Percentiles rank a stretch among this genome's conserved stretches.
Evolutionary conservation across 306 rosid genomes (phyloP).

Genomic region (Vachellia pachyceras): DNA sequence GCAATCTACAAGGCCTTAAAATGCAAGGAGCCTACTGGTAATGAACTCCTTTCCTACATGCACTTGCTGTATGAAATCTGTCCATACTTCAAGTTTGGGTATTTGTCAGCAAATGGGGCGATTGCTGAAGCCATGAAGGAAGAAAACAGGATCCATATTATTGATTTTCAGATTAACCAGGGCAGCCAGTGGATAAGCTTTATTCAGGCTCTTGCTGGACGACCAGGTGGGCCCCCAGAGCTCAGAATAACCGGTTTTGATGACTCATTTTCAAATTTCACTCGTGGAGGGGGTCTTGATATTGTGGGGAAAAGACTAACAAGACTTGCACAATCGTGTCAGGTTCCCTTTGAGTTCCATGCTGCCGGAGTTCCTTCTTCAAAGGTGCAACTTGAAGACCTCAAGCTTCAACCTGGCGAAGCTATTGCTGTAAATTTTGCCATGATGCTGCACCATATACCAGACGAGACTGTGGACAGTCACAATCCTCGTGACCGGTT

Average conservation of each 20-base stretch:
- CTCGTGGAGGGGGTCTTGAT: constrained; percentile 80
- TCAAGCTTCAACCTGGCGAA: constrained; percentile 68
- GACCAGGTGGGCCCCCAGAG: constrained; percentile 88
- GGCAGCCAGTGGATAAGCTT: constrained; percentile 89
- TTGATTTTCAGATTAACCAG: constrained; percentile 89
- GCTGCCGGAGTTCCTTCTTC: constrained; percentile 59
- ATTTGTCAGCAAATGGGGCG: constrained; percentile 95
- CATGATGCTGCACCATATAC: constrained; percentile 79
- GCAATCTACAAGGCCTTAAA: constrained; percentile 76
- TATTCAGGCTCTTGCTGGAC: constrained; percentile 80
- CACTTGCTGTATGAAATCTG: constrained; percentile 82
- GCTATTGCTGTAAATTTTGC: constrained; percentile 91
- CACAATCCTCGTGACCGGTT: constrained; percentile 84
- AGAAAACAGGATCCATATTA: constrained; percentile 74
- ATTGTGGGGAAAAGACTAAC: constrained; percentile 72
- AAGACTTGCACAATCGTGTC: constrained; percentile 66
- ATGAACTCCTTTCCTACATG: constrained; percentile 94
- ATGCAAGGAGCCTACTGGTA: constrained; percentile 84
- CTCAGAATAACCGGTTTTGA: constrained; percentile 79
- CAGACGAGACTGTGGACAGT: constrained; percentile 73
- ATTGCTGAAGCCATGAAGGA: constrained; percentile 91
- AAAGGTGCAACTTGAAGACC: constrained; percentile 69
- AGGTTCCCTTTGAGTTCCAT: constrained; percentile 87
- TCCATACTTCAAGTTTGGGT: constrained; percentile 93
- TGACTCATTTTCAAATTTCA: constrained; percentile 68